A percentile compares a stretch with the other conserved stretches of the same genome.
Evolutionary conservation across 192 early-diverging fungal genomes (phyloP).

Genomic region (Coemansia sp.): DNA sequence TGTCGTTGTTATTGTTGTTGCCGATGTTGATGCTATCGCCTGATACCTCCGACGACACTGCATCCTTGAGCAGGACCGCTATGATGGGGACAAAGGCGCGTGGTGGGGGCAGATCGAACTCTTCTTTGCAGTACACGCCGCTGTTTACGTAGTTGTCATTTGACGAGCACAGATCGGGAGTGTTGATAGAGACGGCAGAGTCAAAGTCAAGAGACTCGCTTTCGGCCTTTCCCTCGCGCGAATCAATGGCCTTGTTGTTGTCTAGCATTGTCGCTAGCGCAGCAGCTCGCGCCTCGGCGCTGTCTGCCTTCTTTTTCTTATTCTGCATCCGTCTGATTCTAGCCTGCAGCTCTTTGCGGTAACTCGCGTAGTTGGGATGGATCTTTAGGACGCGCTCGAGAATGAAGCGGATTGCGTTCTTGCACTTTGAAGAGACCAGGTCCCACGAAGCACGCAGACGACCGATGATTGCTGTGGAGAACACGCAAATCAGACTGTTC

Average conservation of each 20-base stretch:
- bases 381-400: conserved; percentile 46
- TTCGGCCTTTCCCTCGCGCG: conserved; percentile 11
- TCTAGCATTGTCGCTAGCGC: neutral
- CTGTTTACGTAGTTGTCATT: conserved; percentile 46
- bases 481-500: conserved; percentile 47
- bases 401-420: conserved; percentile 37
- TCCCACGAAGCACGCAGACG: conserved; percentile 42
- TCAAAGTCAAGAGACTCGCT: conserved; percentile 48
- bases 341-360: conserved; percentile 39
- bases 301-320: conserved; percentile 8
- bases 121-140: conserved; percentile 40
- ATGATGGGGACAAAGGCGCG: conserved; percentile 49
- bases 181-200: conserved; percentile 40
- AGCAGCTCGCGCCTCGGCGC: conserved; percentile 1
- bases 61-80: conserved; percentile 51
- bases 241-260: neutral
- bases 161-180: conserved; percentile 39
- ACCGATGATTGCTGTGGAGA: conserved; percentile 28
- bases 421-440: conserved; percentile 29
- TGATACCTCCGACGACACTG: conserved; percentile 28
- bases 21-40: neutral
- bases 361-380: conserved; percentile 46
- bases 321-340: conserved; percentile 27
- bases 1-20: neutral
- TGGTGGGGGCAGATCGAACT: conserved; percentile 38